A percentile compares a stretch with the other conserved stretches of the same genome.
Evolutionary conservation across 2,329 filamentous ascomycete genomes (phyloP).

Genomic region (Cladosporium sp.): DNA sequence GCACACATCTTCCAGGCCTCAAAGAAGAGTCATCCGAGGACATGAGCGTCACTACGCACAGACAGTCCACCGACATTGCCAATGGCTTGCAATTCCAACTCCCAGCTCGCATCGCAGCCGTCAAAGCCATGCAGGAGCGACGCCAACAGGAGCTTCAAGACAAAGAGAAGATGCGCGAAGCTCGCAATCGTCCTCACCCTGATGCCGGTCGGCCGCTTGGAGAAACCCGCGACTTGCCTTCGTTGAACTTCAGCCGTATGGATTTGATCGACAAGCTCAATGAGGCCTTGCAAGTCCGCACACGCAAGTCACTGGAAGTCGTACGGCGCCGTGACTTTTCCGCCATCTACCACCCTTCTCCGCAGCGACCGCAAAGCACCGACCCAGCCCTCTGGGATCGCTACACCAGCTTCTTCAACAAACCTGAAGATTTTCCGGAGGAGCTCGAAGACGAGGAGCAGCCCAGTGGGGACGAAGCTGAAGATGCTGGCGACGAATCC

Average conservation of each 20-base stretch:
- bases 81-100: conserved; percentile 24
- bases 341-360: conserved; percentile 28
- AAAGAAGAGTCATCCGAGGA: conserved; percentile 46
- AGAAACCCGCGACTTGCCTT: conserved; percentile 38
- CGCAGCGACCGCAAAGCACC: conserved; percentile 33
- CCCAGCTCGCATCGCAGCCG: conserved; percentile 29
- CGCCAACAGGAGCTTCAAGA: conserved; percentile 27
- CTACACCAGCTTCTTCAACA: conserved; percentile 41
- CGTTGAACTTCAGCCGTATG: conserved; percentile 43
- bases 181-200: conserved; percentile 21
- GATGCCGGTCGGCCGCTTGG: conserved; percentile 28
- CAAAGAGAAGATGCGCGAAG: conserved; percentile 22
- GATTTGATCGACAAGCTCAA: conserved; percentile 42
- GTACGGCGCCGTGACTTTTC: conserved; percentile 27
- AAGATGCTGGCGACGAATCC: conserved; percentile 15
- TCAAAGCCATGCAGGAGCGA: conserved; percentile 32
- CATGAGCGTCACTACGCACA: conserved; percentile 32
- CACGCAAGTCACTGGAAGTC: conserved; percentile 34
- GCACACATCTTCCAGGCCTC: conserved; percentile 37
- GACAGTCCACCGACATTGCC: conserved; percentile 11
- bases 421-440: conserved; percentile 33
- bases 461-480: conserved; percentile 16
- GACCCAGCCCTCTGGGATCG: conserved; percentile 35
- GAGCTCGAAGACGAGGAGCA: conserved; percentile 18
- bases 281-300: conserved; percentile 30